phyloP scores from a whole-genome alignment of 1,284 basidiomycete genomes.

The Neonothopanus nambi region DNA sequence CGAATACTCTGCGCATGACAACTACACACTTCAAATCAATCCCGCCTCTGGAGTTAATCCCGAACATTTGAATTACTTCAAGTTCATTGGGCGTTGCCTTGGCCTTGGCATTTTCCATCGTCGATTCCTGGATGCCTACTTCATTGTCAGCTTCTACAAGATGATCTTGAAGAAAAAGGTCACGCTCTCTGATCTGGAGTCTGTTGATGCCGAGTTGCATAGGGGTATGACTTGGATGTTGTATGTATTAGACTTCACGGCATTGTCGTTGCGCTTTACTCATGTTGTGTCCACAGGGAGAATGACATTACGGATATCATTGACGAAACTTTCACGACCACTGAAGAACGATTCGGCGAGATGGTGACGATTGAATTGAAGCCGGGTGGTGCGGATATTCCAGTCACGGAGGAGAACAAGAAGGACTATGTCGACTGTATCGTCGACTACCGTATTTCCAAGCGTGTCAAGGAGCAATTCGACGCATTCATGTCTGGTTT shows the following conservation, averaged over 20 bases:
- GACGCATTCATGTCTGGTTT: constrained; percentile 95
- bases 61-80: constrained; percentile 97
- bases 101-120: constrained; percentile 95
- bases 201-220: constrained; percentile 85
- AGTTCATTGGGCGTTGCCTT: constrained; percentile 91
- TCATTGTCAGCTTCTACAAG: constrained; percentile 97
- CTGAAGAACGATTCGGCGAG: constrained; percentile 94
- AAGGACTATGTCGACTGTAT: constrained; percentile 90
- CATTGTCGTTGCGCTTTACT: not conserved
- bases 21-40: constrained; percentile 95
- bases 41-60: constrained; percentile 95
- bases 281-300: constrained; percentile 48
- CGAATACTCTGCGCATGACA: constrained; percentile 96
- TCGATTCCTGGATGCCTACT: constrained; percentile 94
- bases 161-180: constrained; percentile 96
- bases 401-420: constrained; percentile 94
- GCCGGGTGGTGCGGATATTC: constrained; percentile 75
- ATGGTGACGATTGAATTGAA: constrained; percentile 90
- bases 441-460: constrained; percentile 90
- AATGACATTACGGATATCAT: constrained; percentile 91
- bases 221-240: constrained; percentile 95
- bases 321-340: constrained; percentile 87
- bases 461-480: constrained; percentile 92
- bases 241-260: constrained; percentile 38
- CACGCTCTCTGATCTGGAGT: constrained; percentile 81